Evolutionary conservation across 306 rosid genomes (phyloP).

Genomic region (Sphenostylis stenocarpa): DNA sequence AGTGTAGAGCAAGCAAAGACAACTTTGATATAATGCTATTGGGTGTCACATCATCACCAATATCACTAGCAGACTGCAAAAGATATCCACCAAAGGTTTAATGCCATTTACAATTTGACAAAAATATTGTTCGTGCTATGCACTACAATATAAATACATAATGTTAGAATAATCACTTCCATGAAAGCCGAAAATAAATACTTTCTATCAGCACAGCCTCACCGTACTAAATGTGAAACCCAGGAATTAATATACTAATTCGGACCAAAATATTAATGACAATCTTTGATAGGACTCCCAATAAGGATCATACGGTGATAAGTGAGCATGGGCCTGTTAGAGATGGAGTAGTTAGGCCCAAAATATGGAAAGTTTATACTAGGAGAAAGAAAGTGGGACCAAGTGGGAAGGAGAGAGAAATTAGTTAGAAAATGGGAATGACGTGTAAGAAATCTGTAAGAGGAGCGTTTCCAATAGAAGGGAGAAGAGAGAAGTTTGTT

Average conservation of each 20-base stretch:
- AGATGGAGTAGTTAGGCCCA: too few relatives aligned
- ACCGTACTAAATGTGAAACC: background rate
- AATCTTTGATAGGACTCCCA: too few relatives aligned
- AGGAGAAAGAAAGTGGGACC: too few relatives aligned
- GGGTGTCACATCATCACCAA: constrained; percentile 94
- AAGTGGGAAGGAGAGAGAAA: too few relatives aligned
- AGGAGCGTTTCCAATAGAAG: too few relatives aligned
- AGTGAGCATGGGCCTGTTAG: too few relatives aligned
- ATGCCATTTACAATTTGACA: constrained; percentile 19
- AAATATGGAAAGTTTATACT: too few relatives aligned
- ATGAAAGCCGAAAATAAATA: constrained; percentile 18
- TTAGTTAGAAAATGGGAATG: too few relatives aligned
- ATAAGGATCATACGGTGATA: too few relatives aligned
- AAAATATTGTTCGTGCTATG: background rate
- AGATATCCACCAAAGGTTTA: constrained; percentile 30
- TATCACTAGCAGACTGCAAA: constrained; percentile 89
- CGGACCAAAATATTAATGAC: constrained; percentile 1
- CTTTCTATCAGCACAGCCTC: background rate
- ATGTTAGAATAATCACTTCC: background rate
- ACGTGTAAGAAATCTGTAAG: too few relatives aligned
- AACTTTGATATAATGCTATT: constrained; percentile 87
- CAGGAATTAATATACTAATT: background rate
- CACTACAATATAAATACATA: background rate
- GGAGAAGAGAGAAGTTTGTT: too few relatives aligned
- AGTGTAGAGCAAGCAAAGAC: constrained; percentile 85